Conservation (phyloP, 169 alveolate genomes). For the Babesia ovis region DNA sequence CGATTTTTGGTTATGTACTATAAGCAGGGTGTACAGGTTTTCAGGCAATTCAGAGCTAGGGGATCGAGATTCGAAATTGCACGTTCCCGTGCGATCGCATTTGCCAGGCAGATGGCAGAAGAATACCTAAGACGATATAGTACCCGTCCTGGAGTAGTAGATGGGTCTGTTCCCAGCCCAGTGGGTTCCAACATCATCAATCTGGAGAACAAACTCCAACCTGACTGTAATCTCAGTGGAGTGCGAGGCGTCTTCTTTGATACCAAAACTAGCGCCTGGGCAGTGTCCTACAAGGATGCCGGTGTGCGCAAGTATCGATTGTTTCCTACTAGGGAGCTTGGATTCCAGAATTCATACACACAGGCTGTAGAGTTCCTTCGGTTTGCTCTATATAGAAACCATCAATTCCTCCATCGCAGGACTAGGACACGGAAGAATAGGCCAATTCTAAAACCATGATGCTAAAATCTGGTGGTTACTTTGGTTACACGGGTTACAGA, state of each 20-base stretch:
- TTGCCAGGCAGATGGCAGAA: slow-evolving; percentile 70
- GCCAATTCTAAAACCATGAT: slow-evolving; percentile 59
- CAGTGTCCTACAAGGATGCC: slow-evolving; percentile 68
- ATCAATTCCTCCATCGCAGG: slow-evolving; percentile 73
- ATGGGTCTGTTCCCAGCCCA: slow-evolving; percentile 2
- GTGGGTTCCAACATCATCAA: slow-evolving; percentile 53
- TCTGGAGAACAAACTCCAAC: slow-evolving; percentile 65
- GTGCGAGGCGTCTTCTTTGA: slow-evolving; percentile 77
- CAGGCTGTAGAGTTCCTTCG: slow-evolving; percentile 74
- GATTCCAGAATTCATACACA: slow-evolving; percentile 70
- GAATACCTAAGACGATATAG: slow-evolving; percentile 44
- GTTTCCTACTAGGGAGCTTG: slow-evolving; percentile 65
- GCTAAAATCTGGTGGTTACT: no score
- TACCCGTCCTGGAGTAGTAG: slow-evolving; percentile 22
- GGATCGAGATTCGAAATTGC: slow-evolving; percentile 67
- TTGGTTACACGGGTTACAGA: no score
- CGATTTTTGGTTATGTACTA: slow-evolving; percentile 72
- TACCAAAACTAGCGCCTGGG: slow-evolving; percentile 66
- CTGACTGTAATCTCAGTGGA: slow-evolving; percentile 77
- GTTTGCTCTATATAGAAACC: slow-evolving; percentile 67
- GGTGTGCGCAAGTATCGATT: slow-evolving; percentile 73
- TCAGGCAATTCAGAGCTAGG: slow-evolving; percentile 66
- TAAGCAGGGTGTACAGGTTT: slow-evolving; percentile 78
- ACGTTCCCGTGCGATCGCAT: slow-evolving; percentile 64
- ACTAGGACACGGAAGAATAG: slow-evolving; percentile 69